Conservation (phyloP, 345 rosid genomes). For the Citrus inodora region DNA sequence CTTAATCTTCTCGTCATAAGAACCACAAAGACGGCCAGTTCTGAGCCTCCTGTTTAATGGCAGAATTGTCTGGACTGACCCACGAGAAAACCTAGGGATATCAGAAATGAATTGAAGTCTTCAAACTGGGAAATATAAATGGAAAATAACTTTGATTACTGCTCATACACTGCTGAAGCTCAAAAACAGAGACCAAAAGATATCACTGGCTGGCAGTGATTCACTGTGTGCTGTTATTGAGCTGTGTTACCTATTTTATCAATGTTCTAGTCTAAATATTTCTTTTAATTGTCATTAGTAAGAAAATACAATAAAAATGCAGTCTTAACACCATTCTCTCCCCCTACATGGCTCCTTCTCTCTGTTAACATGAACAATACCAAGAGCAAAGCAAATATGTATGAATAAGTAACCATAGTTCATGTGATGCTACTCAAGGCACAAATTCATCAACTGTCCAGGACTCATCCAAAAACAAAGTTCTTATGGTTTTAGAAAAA, state of each 20-base stretch:
- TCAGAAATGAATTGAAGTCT: background rate
- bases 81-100: slow-evolving; percentile 76
- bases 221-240: background rate
- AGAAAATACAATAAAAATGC: background rate
- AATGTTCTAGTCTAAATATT: background rate
- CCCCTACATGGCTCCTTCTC: background rate
- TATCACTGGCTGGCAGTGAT: background rate
- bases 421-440: background rate
- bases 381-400: background rate
- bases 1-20: slow-evolving; percentile 74
- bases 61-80: slow-evolving; percentile 81
- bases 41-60: slow-evolving; percentile 49
- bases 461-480: background rate
- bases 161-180: background rate
- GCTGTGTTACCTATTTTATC: background rate
- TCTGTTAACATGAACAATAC: no score
- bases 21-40: slow-evolving; percentile 75
- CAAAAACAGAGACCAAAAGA: background rate
- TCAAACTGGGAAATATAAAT: background rate
- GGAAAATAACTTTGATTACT: background rate
- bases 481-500: background rate
- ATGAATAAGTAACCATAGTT: background rate
- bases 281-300: background rate
- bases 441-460: background rate
- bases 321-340: background rate